Evolutionary conservation across 352 stramenopile species (phyloP).

Genomic region (Phytophthora constricta): DNA sequence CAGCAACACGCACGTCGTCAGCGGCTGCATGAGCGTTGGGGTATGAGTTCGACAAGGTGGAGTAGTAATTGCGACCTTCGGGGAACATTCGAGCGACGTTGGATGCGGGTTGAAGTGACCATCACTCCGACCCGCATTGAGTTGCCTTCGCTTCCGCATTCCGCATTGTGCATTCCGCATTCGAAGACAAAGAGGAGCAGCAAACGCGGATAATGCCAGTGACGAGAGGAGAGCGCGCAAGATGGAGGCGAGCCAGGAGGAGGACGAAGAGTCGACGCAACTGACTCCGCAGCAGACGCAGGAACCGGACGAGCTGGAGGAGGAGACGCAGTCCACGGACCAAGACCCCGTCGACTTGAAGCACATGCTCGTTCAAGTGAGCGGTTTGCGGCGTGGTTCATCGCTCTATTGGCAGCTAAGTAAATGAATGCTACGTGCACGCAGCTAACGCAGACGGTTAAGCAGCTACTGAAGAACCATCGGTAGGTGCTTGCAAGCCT

Average conservation of each 20-base stretch:
- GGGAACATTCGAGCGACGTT: too few species aligned
- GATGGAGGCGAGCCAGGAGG: slow-evolving; percentile 35
- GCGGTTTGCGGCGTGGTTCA: background rate
- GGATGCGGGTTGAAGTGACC: slow-evolving; percentile 53
- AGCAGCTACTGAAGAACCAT: slow-evolving; percentile 42
- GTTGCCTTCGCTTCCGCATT: slow-evolving; percentile 19
- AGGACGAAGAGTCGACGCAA: slow-evolving; percentile 17
- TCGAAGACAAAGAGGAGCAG: slow-evolving; percentile 5
- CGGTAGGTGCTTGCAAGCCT: slow-evolving; percentile 29
- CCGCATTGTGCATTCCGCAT: too few species aligned
- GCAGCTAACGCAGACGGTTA: slow-evolving; percentile 40
- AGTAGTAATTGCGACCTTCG: too few species aligned
- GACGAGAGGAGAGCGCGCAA: slow-evolving; percentile 41
- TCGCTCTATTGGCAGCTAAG: background rate
- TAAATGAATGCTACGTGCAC: background rate
- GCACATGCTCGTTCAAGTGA: slow-evolving; percentile 38
- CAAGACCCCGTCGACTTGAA: slow-evolving; percentile 29
- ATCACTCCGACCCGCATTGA: slow-evolving; percentile 22
- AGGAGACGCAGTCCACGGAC: slow-evolving; percentile 20
- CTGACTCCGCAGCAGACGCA: slow-evolving; percentile 21
- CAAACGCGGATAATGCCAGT: slow-evolving; percentile 44
- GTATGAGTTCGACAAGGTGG: background rate
- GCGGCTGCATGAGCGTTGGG: slow-evolving; percentile 27
- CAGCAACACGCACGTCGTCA: slow-evolving; percentile 58
- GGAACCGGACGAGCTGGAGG: slow-evolving; percentile 16